Evolutionary conservation across 2,329 filamentous ascomycete species (phyloP).

Genomic region (Cercospora sesami): DNA sequence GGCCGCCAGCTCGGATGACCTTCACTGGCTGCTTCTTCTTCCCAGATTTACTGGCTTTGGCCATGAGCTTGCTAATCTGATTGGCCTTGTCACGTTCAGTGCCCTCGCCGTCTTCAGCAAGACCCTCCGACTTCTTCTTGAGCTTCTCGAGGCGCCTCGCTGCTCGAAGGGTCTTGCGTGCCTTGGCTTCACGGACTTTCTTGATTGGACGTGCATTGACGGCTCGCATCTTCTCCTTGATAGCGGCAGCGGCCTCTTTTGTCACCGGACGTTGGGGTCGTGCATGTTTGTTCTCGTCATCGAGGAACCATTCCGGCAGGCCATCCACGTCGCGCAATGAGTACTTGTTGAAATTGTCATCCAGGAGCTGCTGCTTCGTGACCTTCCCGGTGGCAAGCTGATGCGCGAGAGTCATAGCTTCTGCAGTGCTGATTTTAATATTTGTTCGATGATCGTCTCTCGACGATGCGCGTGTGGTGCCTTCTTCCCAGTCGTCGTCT

Average conservation of each 20-base stretch:
- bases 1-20: slow-evolving; percentile 82
- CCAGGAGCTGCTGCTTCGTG: slow-evolving; percentile 74
- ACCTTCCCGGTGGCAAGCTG: slow-evolving; percentile 84
- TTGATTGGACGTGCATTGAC: slow-evolving; percentile 97
- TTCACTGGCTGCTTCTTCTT: slow-evolving; percentile 81
- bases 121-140: slow-evolving; percentile 90
- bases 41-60: slow-evolving; percentile 65
- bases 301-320: slow-evolving; percentile 95
- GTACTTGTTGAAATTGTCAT: slow-evolving; percentile 92
- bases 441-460: slow-evolving; percentile 62
- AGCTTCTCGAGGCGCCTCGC: slow-evolving; percentile 89
- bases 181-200: slow-evolving; percentile 95
- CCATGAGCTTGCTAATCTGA: slow-evolving; percentile 77
- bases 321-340: slow-evolving; percentile 88
- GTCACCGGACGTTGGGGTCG: slow-evolving; percentile 84
- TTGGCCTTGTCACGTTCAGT: slow-evolving; percentile 88
- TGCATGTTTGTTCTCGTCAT: slow-evolving; percentile 84
- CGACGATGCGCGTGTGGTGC: slow-evolving; percentile 53
- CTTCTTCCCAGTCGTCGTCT: slow-evolving; percentile 60
- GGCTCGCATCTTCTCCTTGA: slow-evolving; percentile 90
- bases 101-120: slow-evolving; percentile 75
- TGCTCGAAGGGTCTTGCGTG: slow-evolving; percentile 94
- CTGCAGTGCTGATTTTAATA: slow-evolving; percentile 98
- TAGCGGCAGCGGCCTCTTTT: slow-evolving; percentile 83
- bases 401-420: slow-evolving; percentile 97